Percentiles rank a stretch among this genome's conserved stretches.
phyloP scores from a whole-genome alignment of 1,284 basidiomycete species.

The Vanrija humicola region DNA sequence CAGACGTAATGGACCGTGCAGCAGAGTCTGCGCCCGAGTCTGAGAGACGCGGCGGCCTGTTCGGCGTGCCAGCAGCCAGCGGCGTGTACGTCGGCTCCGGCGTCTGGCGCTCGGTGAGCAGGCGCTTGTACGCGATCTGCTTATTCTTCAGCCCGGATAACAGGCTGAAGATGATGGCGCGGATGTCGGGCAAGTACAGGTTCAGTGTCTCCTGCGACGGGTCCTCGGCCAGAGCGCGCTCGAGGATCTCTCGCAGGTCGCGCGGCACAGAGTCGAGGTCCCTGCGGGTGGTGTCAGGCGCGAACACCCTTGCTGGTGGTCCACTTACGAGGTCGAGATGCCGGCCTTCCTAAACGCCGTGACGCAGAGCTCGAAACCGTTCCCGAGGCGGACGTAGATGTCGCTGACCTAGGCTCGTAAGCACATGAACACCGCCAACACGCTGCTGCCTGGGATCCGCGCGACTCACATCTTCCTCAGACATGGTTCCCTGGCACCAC shows the following conservation, averaged over 20 bases:
- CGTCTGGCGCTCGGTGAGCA: constrained; percentile 27
- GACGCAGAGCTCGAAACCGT: constrained; percentile 94
- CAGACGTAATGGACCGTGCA: constrained; percentile 1
- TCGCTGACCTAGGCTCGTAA: constrained; percentile 72
- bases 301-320: constrained; percentile 1
- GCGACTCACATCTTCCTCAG: constrained; percentile 57
- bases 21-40: neutral
- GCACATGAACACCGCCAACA: neutral
- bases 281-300: constrained; percentile 50
- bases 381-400: constrained; percentile 92
- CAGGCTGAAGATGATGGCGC: constrained; percentile 87
- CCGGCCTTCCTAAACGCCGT: constrained; percentile 79
- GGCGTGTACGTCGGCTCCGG: neutral
- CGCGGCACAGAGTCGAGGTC: constrained; percentile 85
- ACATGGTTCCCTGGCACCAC: constrained; percentile 74
- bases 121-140: constrained; percentile 66
- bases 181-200: constrained; percentile 82
- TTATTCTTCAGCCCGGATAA: constrained; percentile 87
- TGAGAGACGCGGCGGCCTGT: neutral
- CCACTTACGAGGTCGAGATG: constrained; percentile 83
- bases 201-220: constrained; percentile 81
- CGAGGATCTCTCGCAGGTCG: constrained; percentile 81
- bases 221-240: constrained; percentile 85
- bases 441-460: neutral
- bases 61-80: neutral